Base-by-base conservation (phyloP, 2,329 filamentous ascomycete species). In the Colletotrichum sp. region DNA sequence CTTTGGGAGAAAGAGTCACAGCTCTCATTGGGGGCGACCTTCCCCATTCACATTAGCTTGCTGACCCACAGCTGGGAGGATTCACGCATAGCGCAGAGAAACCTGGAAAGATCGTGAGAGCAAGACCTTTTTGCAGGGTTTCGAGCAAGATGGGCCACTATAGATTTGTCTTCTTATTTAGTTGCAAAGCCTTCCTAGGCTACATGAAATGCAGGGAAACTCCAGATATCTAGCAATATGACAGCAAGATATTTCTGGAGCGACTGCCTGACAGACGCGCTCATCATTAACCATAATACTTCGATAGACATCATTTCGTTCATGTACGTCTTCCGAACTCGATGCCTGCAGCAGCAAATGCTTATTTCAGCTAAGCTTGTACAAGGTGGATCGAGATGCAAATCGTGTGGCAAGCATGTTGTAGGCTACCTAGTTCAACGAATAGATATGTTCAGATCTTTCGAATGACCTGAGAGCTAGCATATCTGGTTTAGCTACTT, bases 21-120 rank as follows among this genome's bases (percentile, higher is more conserved):
- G 18, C 59, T 39, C 30, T 24, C 24, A 34, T 5, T 10, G 10
- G 21, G 30, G 18, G 59, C 28, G 59, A 77, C 75, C 75, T 77
- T 75, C 75, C 71, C 26, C 21, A 62, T 75, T 26, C 24, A 71
- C 16, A 34, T 71, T 77, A 77, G 75, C 32, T 68, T 39, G 24
- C 4, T 32, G 60, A 60, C 52, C 66, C 65, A 55, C 71, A 63
- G 21, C 21, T 44, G 6, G 36, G 13, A 77, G 69, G 64, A 76
- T 73, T 67, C 44, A 44, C 34, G 26, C 39, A 26, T 49, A 65
- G 34, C 28, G 21, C 16, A 30, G 39, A 16, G 65, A 18, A 7
- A 39, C 15, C 8, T 7, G 18, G n/a, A n/a, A 39, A 13, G 10
- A 3, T 64, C 12, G 8, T 59, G 39, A 57, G 13, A 7, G 16